These are phyloP conservation scores for Aureobasidium musti DNA, from an alignment of 2,329 filamentous ascomycete genomes.

Conservation along the genomic window DNA sequence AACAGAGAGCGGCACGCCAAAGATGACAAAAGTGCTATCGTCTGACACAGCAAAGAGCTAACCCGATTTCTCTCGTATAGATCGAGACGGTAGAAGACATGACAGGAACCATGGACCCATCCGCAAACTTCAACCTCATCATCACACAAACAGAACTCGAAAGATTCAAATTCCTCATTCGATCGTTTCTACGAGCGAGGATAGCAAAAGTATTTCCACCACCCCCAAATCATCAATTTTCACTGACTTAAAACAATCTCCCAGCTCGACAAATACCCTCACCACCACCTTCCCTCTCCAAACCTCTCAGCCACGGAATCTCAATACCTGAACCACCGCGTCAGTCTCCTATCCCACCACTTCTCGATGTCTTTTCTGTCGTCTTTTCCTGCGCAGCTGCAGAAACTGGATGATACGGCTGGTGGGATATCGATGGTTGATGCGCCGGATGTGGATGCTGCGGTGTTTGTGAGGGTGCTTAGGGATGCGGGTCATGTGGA, in stretches of 20 bases:
- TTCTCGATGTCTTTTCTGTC: constrained; percentile 82
- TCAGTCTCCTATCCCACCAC: constrained; percentile 79
- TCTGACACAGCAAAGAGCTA: neutral
- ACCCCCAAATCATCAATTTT: constrained; percentile 8
- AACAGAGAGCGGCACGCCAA: no score
- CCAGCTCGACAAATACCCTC: constrained; percentile 73
- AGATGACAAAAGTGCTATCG: no score
- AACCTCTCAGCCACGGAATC: constrained; percentile 71
- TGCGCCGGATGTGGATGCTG: constrained; percentile 74
- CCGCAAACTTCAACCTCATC: constrained; percentile 88
- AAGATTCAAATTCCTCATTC: constrained; percentile 85
- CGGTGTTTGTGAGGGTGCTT: constrained; percentile 79
- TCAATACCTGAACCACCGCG: constrained; percentile 81
- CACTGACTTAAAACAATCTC: neutral
- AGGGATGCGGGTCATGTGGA: constrained; percentile 59
- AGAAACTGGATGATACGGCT: constrained; percentile 85
- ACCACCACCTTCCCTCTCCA: constrained; percentile 63
- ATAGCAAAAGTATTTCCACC: constrained; percentile 69
- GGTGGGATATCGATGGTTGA: constrained; percentile 94
- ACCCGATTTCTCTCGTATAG: constrained; percentile 37
- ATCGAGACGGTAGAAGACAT: constrained; percentile 57
- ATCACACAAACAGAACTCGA: constrained; percentile 96
- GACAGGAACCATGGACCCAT: constrained; percentile 83
- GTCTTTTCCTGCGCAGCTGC: constrained; percentile 75
- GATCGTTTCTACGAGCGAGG: constrained; percentile 79